phyloP scores from a whole-genome alignment of 2,329 filamentous ascomycete genomes.

The Penicillium sp. region DNA sequence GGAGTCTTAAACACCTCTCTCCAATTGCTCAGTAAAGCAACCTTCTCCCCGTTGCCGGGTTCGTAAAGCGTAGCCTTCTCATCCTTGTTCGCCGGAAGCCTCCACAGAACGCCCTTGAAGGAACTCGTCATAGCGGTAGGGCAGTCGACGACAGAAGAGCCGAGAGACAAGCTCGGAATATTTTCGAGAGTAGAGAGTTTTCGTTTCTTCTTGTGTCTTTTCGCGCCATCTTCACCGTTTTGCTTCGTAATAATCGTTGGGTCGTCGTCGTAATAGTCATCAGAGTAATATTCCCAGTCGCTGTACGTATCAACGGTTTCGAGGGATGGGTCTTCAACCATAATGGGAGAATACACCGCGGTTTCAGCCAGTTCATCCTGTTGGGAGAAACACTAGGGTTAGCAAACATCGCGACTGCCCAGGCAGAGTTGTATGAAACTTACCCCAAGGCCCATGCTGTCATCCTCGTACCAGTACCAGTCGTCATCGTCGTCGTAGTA shows the following conservation, averaged over 20 bases:
- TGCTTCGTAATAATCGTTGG: slow-evolving; percentile 27
- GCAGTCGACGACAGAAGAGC: slow-evolving; percentile 7
- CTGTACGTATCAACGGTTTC: slow-evolving; percentile 39
- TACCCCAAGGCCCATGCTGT: slow-evolving; percentile 32
- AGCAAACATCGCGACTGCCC: not conserved
- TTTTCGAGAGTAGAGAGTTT: slow-evolving; percentile 19
- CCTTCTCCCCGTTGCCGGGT: slow-evolving; percentile 38
- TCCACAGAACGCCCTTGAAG: slow-evolving; percentile 42
- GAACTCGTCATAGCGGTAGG: slow-evolving; percentile 22
- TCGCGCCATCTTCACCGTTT: slow-evolving; percentile 10
- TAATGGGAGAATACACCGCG: slow-evolving; percentile 37
- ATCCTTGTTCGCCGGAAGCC: slow-evolving; percentile 22
- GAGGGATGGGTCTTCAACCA: slow-evolving; percentile 36
- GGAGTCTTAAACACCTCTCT: slow-evolving; percentile 40
- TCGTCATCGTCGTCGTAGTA: slow-evolving; percentile 34
- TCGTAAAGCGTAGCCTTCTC: slow-evolving; percentile 29
- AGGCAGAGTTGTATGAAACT: slow-evolving; percentile 14
- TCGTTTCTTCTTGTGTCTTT: slow-evolving; percentile 18
- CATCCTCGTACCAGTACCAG: slow-evolving; percentile 32
- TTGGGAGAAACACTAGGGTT: not conserved
- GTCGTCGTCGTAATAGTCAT: slow-evolving; percentile 44
- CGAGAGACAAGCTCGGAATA: slow-evolving; percentile 11
- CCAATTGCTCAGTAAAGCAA: slow-evolving; percentile 46
- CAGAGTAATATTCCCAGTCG: slow-evolving; percentile 45
- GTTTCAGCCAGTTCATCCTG: slow-evolving; percentile 43